Conservation (phyloP, 108 stramenopile genomes). For the Nitzschia sp. region DNA sequence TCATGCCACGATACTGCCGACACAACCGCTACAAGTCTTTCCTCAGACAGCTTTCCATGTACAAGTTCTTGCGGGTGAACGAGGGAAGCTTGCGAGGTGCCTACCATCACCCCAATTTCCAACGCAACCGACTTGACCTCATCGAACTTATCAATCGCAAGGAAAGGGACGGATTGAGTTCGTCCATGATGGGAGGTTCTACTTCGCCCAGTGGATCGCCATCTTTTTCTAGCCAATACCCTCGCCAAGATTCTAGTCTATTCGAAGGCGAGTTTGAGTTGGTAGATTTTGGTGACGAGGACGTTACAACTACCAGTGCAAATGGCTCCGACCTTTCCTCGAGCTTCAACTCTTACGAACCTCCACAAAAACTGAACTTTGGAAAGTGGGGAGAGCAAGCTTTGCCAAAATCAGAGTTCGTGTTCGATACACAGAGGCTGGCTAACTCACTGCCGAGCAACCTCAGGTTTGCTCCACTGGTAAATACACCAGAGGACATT, state of each 20-base stretch:
- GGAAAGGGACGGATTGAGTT: neutral
- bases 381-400: neutral
- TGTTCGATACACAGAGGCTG: neutral
- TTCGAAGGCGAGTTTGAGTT: slow-evolving; percentile 2
- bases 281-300: neutral
- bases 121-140: slow-evolving; percentile 8
- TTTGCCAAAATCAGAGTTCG: neutral
- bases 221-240: neutral
- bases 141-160: slow-evolving; percentile 15
- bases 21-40: slow-evolving; percentile 79
- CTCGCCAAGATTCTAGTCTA: neutral
- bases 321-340: neutral
- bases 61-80: slow-evolving; percentile 11
- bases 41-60: slow-evolving; percentile 61
- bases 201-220: neutral
- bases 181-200: neutral
- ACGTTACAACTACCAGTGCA: neutral
- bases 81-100: slow-evolving; percentile 12
- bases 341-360: neutral
- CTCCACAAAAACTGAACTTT: neutral
- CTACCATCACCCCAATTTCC: slow-evolving; percentile 21
- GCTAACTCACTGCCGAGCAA: too few relatives aligned
- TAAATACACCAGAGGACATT: slow-evolving; percentile 8
- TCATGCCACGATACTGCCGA: slow-evolving; percentile 84
- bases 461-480: neutral